Evolutionary conservation across 345 rosid genomes (phyloP), one percentile per base, ranked within the genome.

Genomic region (Eucalyptus polyanthemos): DNA sequence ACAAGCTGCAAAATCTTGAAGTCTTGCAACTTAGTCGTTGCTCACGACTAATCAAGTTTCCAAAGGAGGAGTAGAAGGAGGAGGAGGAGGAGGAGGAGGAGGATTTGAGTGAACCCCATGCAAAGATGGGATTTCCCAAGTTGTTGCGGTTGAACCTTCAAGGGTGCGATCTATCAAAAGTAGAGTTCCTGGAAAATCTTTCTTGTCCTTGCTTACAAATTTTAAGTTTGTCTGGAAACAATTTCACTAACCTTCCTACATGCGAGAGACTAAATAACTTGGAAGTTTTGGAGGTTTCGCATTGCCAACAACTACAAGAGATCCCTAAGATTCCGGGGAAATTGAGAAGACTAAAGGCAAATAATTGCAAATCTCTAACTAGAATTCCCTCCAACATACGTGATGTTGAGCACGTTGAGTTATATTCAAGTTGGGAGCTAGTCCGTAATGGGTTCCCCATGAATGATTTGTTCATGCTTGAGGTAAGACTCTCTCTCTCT

Each of bases 21-120:
- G 0, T 2, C 3, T 0, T 65, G 21, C 1, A 6, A 3, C 37
- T 65, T 65, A 0, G 1, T 1, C 3, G 76, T 5, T 65, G 76
- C 21, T 14, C 37, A 14, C 2, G 0, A 47, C 50, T 47, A 47
- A 6, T 29, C 37, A 62, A 62, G 34, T 62, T 62, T 62, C 17
- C 37, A 62, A 14, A 62, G 37, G 31, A 62, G 10, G 10, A 44
- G 5, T 17, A 62, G 16, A 34, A 44, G 45, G 45, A 44, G 45
- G 0, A 45, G 47, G 11, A 34, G 34, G 34, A 34, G 34, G 34
- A 62, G 34, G 31, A 62, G 9, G 9, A 44, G 5, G 34, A 62
- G 16, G 17, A 27, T 62, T 29, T 6, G 17, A 62, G 34, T 62
- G 34, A 62, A 11, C 34, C 34, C 34, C 72, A 6, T 14, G n/a